These are phyloP conservation scores for Oropetium thomaeum DNA, from an alignment of 176 grass and related monocot species.

Conservation along the genomic window DNA sequence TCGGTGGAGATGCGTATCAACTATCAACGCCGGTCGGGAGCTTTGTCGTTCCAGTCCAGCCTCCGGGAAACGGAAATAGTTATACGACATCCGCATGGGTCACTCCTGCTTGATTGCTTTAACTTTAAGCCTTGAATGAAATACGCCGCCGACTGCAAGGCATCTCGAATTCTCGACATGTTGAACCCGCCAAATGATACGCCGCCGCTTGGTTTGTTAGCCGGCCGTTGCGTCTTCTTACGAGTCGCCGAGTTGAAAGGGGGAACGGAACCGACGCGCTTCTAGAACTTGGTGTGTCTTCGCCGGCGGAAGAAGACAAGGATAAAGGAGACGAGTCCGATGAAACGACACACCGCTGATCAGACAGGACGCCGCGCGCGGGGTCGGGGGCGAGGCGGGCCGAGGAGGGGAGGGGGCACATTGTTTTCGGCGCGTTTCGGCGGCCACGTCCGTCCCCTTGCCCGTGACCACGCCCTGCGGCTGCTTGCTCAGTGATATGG, in stretches of 20 bases:
- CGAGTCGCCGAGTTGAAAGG: background rate
- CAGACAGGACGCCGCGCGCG: background rate
- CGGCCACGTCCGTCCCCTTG: slow-evolving; percentile 29
- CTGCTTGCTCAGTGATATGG: background rate
- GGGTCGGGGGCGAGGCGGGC: no score
- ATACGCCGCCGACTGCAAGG: background rate
- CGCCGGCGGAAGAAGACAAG: background rate
- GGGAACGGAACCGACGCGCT: background rate
- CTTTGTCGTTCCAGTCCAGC: background rate
- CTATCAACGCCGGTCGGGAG: background rate
- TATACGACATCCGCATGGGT: background rate
- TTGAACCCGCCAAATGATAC: background rate
- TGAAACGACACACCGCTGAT: background rate
- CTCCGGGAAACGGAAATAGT: background rate
- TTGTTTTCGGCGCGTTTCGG: slow-evolving; percentile 18
- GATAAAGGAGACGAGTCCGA: no score
- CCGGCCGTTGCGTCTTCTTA: background rate
- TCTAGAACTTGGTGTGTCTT: background rate
- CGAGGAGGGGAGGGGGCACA: background rate
- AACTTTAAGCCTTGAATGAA: no score
- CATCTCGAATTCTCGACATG: background rate
- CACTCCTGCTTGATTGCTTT: no score
- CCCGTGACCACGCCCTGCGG: background rate
- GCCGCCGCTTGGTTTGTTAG: background rate
- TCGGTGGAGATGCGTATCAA: no score